Base-by-base conservation (phyloP, 257 asterid species). In the Thymus quinquecostatus region DNA sequence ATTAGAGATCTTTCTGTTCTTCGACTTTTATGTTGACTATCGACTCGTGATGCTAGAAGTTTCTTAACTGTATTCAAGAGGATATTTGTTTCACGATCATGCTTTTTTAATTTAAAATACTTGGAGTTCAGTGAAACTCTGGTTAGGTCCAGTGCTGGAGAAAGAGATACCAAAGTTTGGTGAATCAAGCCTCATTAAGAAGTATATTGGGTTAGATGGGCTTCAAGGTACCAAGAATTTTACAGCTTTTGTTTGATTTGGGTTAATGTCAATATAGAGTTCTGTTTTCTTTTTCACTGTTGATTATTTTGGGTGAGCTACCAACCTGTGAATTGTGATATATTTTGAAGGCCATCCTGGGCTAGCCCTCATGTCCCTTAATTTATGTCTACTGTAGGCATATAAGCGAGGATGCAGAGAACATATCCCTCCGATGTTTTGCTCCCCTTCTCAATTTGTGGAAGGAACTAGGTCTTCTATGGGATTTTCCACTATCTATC, bases 1-100 rank as follows among this genome's bases (percentile, higher is more conserved):
- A 72, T 36, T 14, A 32, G 11, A 49, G n/a, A 61, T 56, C 33
- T 55, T 41, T 76, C 10, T 72, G 73, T 75, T 70, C 65, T 60
- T 57, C 29, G 6, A 47, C 43, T 60, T 54, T 47, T 58, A 38
- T 47, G 30, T 71, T 36, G 10, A 27, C 29, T 50, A 54, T 54
- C 10, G 55, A 53, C 40, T 28, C 68, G 30, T 53, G 48, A 10
- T 7, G n/a, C 50, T 53, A 32, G 54, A 28, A 33, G 67, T 21
- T 44, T 10, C 67, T 43, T 3, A 6, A 65, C 12, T 11, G 34
- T 27, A 36, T 27, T 41, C 43, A 66, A 56, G 32, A 9, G 48
- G 60, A 73, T 53, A 57, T 64, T 21, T 45, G 30, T 27, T 44
- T 54, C 49, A 49, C 12, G 21, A 21, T 57, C n/a, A 43, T 60